Conservation (phyloP, 176 grass and related monocot genomes). For the Phoenix roebelenii region DNA sequence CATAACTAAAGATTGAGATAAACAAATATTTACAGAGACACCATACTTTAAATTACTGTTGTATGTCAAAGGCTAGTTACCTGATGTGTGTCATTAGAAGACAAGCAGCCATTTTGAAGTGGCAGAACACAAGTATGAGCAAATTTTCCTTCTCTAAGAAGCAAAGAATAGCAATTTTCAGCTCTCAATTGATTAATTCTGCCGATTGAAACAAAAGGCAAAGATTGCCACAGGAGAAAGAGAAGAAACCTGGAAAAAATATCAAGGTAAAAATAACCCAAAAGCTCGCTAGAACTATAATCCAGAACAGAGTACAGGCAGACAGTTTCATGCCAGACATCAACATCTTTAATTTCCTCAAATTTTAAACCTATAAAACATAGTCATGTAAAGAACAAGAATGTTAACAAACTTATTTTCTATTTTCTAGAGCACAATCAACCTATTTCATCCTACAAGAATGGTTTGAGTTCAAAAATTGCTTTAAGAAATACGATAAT, state of each 20-base stretch:
- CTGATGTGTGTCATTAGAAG: constrained; percentile 66
- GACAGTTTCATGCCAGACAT: constrained; percentile 89
- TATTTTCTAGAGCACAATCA: not conserved
- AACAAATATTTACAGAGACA: too few species aligned
- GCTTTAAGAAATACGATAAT: constrained; percentile 14
- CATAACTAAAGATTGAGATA: too few species aligned
- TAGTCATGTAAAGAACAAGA: too few species aligned
- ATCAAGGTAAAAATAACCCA: constrained; percentile 96
- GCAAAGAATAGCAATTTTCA: constrained; percentile 8
- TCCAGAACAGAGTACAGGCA: constrained; percentile 72
- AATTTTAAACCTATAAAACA: constrained; percentile 60
- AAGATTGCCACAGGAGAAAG: not conserved
- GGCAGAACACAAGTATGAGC: constrained; percentile 72
- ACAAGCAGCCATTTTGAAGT: constrained; percentile 86
- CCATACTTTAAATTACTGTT: too few species aligned
- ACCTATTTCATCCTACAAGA: too few species aligned
- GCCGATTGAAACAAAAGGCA: too few species aligned
- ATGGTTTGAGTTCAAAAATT: too few species aligned
- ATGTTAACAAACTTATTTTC: too few species aligned
- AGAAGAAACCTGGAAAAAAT: constrained; percentile 65
- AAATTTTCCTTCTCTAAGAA: constrained; percentile 86
- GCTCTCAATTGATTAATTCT: too few species aligned
- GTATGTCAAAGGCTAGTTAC: constrained; percentile 21
- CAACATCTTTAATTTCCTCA: constrained; percentile 68
- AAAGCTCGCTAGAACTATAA: constrained; percentile 57